phyloP scores from a whole-genome alignment of 257 asterid species.

The Oldenlandia corymbosa region DNA sequence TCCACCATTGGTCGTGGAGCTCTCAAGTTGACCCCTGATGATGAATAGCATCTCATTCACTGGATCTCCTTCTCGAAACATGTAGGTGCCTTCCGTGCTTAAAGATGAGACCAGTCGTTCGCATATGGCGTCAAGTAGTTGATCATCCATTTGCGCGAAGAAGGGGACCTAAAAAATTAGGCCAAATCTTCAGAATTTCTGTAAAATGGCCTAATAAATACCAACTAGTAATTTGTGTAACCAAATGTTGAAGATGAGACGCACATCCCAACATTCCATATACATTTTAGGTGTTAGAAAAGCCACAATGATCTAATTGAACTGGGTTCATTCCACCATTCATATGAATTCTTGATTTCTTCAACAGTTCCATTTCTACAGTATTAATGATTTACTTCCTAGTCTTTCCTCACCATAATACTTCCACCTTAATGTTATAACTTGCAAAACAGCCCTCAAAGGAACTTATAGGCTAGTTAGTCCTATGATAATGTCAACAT shows the following conservation, averaged over 20 bases:
- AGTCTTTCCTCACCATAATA: no score
- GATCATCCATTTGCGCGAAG: constrained; percentile 90
- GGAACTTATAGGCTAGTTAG: no score
- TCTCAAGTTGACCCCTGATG: constrained; percentile 81
- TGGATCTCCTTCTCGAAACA: constrained; percentile 80
- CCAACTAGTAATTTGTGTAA: background rate
- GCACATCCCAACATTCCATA: background rate
- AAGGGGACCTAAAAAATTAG: constrained; percentile 66
- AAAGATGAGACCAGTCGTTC: constrained; percentile 68
- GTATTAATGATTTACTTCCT: no score
- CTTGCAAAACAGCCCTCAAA: no score
- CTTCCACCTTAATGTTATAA: no score
- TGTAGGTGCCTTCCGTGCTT: constrained; percentile 63
- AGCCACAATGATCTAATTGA: background rate
- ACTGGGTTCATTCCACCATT: no score
- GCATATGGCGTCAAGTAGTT: constrained; percentile 85
- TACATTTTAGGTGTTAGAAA: background rate
- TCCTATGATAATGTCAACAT: background rate
- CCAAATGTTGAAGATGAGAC: background rate
- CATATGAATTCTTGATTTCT: no score
- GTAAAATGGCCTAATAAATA: background rate
- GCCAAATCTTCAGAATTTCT: constrained; percentile 3
- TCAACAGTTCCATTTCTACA: no score
- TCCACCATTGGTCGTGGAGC: constrained; percentile 91
- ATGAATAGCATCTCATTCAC: constrained; percentile 84